phyloP scores from a whole-genome alignment of 2,329 filamentous ascomycete genomes.

The Monilinia polystroma region DNA sequence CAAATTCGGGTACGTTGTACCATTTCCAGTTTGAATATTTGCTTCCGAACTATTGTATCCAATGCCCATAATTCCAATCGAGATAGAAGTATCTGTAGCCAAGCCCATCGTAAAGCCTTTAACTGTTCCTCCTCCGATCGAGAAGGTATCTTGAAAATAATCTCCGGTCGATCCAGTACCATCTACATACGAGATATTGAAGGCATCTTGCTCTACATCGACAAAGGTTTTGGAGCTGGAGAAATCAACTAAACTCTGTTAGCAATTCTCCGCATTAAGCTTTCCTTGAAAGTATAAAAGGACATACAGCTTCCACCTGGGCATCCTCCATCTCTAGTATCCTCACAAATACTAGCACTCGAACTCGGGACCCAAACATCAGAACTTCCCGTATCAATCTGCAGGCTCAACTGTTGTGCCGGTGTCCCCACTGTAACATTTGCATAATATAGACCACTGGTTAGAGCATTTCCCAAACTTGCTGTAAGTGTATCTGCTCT shows the following conservation, averaged over 20 bases:
- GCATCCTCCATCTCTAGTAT: constrained; percentile 45
- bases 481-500: constrained; percentile 31
- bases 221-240: constrained; percentile 50
- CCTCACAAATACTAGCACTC: constrained; percentile 35
- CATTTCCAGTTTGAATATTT: constrained; percentile 49
- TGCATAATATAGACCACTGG: constrained; percentile 49
- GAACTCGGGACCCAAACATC: constrained; percentile 57
- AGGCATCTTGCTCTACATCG: constrained; percentile 46
- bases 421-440: constrained; percentile 60
- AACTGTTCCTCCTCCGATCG: constrained; percentile 51
- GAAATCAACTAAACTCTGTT: constrained; percentile 46
- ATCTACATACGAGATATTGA: constrained; percentile 62
- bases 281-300: background rate
- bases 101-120: constrained; percentile 55
- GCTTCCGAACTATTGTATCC: constrained; percentile 49
- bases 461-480: constrained; percentile 49
- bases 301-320: constrained; percentile 48
- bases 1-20: constrained; percentile 42
- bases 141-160: constrained; percentile 58
- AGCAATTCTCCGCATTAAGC: background rate
- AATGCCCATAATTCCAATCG: constrained; percentile 58
- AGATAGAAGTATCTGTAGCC: constrained; percentile 49
- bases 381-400: constrained; percentile 63
- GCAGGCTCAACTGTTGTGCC: constrained; percentile 52
- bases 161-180: constrained; percentile 53